Evolutionary conservation across 2,329 filamentous ascomycete species (phyloP), one percentile per base, ranked within the genome.

Genomic region (Phoma sp.): DNA sequence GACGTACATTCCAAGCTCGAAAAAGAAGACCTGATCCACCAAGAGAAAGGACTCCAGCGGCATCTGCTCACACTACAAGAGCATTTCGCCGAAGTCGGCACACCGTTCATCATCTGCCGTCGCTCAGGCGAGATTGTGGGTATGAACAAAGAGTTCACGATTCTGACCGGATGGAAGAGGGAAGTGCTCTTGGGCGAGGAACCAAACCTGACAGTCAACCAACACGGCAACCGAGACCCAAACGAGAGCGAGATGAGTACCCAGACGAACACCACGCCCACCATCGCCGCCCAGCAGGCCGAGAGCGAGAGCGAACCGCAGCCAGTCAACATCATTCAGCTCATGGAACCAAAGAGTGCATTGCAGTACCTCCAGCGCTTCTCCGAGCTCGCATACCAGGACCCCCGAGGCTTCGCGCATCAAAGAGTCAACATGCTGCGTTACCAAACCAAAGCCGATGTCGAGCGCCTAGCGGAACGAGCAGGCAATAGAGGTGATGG

Each of bases 351-450:
- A 62, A 92, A 96, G 68, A 93, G 89, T 53, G 92, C 96, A 0
- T 88, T 97, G 4, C 88, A 96, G 64, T 98, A 97, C 74, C 96
- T 97, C 74, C 93, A 97, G 65, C 92, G 98, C 73, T 98, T 96
- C 77, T 90, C 94, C 0, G 88, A 93, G 60, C 82, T 98, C 2
- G 94, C 94, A 0, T 98, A 97, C 75, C 92, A 92, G 32, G 92
- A 97, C 72, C 92, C 92, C 35, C 85, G 92, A 29, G 92, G 93
- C 15, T 90, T 88, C 64, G 91, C 96, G 40, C 91, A 88, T 69
- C 88, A 90, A 49, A 89, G 88, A 60, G 95, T 92, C 69, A 91
- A 92, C 57, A 82, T 98, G 54, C 84, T 98, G 49, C 96, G 96
- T 74, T 99, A 99, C 75, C 71, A 71, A 33, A 90, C 89, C 66